Evolutionary conservation across 225 moss, liverwort and hornwort species (phyloP).

Genomic region (Antitrichia curtipendula): DNA sequence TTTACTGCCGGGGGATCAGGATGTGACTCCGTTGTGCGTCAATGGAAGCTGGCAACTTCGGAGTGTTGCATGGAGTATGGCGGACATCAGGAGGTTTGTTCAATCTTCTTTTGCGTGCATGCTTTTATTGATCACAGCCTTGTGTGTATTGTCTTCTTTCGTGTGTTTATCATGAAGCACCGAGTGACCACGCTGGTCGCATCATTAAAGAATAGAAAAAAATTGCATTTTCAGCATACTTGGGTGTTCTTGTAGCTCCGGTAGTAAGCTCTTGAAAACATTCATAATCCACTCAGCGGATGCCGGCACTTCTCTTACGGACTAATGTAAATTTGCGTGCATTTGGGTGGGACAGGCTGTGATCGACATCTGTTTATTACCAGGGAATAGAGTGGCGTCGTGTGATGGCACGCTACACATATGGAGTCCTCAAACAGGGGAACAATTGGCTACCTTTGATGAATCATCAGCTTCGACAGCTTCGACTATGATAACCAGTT

Average conservation of each 20-base stretch:
- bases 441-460: conserved; percentile 50
- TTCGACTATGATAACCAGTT: conserved; percentile 8
- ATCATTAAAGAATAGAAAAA: neutral
- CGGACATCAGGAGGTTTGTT: conserved; percentile 63
- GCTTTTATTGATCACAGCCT: neutral
- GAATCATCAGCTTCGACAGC: conserved; percentile 37
- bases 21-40: conserved; percentile 60
- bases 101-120: neutral
- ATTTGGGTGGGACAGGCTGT: conserved; percentile 38
- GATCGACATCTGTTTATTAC: conserved; percentile 58
- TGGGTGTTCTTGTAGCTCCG: neutral
- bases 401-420: conserved; percentile 82
- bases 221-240: neutral
- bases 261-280: neutral
- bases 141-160: neutral
- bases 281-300: neutral
- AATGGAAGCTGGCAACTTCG: conserved; percentile 62
- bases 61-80: conserved; percentile 67
- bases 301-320: neutral
- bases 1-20: conserved; percentile 64
- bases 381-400: conserved; percentile 65
- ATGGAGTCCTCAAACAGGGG: conserved; percentile 63
- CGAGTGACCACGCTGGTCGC: neutral
- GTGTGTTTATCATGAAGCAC: neutral
- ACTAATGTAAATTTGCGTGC: neutral